These are phyloP conservation scores for Solanum hybrid DNA, from an alignment of 305 asterid species.

Conservation along the genomic window DNA sequence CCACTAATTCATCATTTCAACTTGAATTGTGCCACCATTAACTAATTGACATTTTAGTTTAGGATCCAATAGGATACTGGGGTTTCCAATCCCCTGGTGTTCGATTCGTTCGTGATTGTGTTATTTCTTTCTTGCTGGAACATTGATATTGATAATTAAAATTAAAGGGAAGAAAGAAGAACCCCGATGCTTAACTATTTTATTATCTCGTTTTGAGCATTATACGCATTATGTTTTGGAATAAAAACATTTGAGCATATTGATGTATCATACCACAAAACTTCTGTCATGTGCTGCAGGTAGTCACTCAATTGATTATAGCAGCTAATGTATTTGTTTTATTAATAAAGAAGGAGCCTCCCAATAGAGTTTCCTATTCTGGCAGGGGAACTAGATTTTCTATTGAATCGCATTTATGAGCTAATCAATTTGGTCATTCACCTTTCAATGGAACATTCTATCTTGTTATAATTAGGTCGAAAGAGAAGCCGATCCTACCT, in stretches of 20 bases:
- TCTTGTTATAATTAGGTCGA: constrained; percentile 45
- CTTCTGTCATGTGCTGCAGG: constrained; percentile 26
- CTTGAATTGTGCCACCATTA: not conserved
- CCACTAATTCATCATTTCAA: not conserved
- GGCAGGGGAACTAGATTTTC: constrained; percentile 57
- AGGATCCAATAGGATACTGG: not conserved
- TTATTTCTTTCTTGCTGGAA: not conserved
- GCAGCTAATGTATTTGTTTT: constrained; percentile 22
- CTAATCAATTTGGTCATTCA: not conserved
- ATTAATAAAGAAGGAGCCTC: constrained; percentile 20
- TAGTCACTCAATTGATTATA: constrained; percentile 31
- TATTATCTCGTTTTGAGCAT: not conserved
- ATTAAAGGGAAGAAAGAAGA: not conserved
- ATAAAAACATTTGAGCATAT: not conserved
- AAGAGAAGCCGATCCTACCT: constrained; percentile 42
- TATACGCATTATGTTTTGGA: not conserved
- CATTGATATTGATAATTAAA: not conserved
- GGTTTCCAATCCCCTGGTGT: not conserved
- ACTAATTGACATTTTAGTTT: not conserved
- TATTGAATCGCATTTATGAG: not conserved
- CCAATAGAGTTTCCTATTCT: constrained; percentile 30
- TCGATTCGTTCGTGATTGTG: not conserved
- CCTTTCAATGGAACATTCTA: not conserved
- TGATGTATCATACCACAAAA: not conserved
- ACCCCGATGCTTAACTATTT: not conserved